Base-by-base conservation (phyloP, 1,284 basidiomycete genomes). In the Ustilago shanxiensis region DNA sequence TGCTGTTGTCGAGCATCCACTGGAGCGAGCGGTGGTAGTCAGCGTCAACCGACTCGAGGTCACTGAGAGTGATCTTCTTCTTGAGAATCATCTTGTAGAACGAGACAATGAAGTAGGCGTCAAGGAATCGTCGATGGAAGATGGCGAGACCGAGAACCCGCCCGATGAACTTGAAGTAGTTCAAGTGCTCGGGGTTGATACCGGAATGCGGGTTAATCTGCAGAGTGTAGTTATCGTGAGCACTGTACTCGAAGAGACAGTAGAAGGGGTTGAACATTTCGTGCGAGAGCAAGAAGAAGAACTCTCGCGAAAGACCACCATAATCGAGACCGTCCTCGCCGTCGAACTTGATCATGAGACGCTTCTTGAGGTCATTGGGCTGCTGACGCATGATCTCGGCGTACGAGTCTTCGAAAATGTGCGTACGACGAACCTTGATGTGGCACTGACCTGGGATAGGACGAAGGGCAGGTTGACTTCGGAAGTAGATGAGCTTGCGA, bases 141-240 rank as follows among this genome's bases (percentile, higher is more conserved):
- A 99, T 97, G 63, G 94, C 95, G 22, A 98, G 90, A 70, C 95
- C 96, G 78, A 98, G 89, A 71, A 92, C 92, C 60, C 97, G 91
- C 20, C 97, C 96, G 76, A 98, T 98, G 87, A 99, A 99, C 89
- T 97, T 98, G 92, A 99, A 99, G 89, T 99, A 99, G 88, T 95
- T 98, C 81, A 99, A 88, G 87, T 99, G 97, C 87, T 99, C 97
- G 0, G 96, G 97, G 87, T 99, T 99, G 86, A 99, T 94, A 65
- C 93, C 94, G 16, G 95, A 97, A 79, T 95, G 95, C 57, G 95
- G 95, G 87, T 98, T 98, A 88, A 98, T 96, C 88, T 98, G 95
- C 13, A 98, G 91, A 5, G 97, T 99, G 88, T 98, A 98, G 88
- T 98, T 98, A 90, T 98, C 97, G 87, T 98, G 95, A 14, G 97